Evolutionary conservation across 2,329 filamentous ascomycete species (phyloP), one percentile per base, ranked within the genome.

Genomic region (Fusarium torreyae): DNA sequence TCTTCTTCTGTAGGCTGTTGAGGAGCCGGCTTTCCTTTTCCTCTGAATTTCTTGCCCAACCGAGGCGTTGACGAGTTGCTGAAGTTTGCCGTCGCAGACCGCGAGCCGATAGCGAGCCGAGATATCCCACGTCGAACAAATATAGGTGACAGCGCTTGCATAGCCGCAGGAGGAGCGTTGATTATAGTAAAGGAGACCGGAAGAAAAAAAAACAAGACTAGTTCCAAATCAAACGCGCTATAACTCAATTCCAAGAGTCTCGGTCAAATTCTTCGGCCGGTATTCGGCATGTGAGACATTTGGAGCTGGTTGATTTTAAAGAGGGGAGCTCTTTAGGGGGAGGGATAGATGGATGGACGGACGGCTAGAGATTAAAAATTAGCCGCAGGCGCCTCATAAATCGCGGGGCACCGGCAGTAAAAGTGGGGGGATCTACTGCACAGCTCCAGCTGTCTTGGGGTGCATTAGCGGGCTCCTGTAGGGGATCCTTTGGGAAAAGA

Each of bases 91-190:
- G 63, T 44, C 26, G 24, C 44, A 67, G 45, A 42, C 40, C 57
- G 49, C 20, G 66, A 70, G 46, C 50, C 39, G 36, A 68, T 24
- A 45, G 46, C 42, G 28, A 70, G 51, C 38, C 59, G 66, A 68
- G 57, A 68, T 68, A 57, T 68, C 42, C 59, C 44, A 66, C 52
- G 68, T 71, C 55, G 59, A 71, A 46, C n/a, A 45, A 70, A 34
- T 14, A 36, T 28, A 20, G 60, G 33, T 42, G 68, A 52, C 38
- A 55, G 45, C 22, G 46, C 17, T 58, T 66, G 68, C 68, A 70
- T 71, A 53, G 50, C 67, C 51, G 45, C 44, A 22, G 24, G 50
- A 26, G 13, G 28, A 53, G 28, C 20, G 15, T 11, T 10, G 28
- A 13, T 22, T 15, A 17, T 8, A 42, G 39, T 14, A 34, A 9